Conservation (phyloP, 805 yeast species). For the Cyberlindnera misumaiensis region DNA sequence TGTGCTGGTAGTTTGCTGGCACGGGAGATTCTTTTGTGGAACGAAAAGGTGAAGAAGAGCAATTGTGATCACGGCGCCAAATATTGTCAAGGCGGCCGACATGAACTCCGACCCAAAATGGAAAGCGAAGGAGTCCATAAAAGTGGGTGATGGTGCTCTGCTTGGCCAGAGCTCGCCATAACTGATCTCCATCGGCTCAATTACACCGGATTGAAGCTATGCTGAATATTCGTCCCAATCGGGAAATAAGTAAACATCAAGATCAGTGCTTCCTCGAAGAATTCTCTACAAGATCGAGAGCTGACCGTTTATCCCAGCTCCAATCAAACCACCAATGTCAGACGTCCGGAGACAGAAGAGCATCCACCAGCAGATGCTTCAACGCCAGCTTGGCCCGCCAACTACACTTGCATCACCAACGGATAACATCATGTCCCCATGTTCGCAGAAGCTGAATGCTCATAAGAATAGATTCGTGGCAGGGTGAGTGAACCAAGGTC, state of each 20-base stretch:
- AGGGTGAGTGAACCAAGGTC: slow-evolving; percentile 24
- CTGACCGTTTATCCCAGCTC: not conserved
- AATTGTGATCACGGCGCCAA: too few relatives aligned
- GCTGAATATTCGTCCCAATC: too few relatives aligned
- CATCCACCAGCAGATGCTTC: slow-evolving; percentile 19
- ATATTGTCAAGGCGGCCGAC: too few relatives aligned
- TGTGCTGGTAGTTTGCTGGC: not conserved
- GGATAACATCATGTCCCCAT: slow-evolving; percentile 51
- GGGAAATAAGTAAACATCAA: not conserved
- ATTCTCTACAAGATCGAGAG: not conserved
- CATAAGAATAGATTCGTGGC: slow-evolving; percentile 37
- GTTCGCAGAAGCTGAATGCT: slow-evolving; percentile 46
- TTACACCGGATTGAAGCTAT: too few relatives aligned
- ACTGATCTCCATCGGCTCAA: too few relatives aligned
- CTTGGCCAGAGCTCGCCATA: too few relatives aligned
- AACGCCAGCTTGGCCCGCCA: slow-evolving; percentile 6
- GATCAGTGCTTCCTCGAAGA: not conserved
- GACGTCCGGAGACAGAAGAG: slow-evolving; percentile 21
- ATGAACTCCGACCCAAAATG: too few relatives aligned
- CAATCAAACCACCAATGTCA: slow-evolving; percentile 12
- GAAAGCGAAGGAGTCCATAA: too few relatives aligned
- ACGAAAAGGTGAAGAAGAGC: too few relatives aligned
- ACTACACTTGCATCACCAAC: slow-evolving; percentile 40
- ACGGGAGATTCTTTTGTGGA: too few relatives aligned
- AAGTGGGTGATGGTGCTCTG: too few relatives aligned